These are phyloP conservation scores for Exophiala oligosperma DNA, from an alignment of 2,329 filamentous ascomycete genomes.

Conservation along the genomic window DNA sequence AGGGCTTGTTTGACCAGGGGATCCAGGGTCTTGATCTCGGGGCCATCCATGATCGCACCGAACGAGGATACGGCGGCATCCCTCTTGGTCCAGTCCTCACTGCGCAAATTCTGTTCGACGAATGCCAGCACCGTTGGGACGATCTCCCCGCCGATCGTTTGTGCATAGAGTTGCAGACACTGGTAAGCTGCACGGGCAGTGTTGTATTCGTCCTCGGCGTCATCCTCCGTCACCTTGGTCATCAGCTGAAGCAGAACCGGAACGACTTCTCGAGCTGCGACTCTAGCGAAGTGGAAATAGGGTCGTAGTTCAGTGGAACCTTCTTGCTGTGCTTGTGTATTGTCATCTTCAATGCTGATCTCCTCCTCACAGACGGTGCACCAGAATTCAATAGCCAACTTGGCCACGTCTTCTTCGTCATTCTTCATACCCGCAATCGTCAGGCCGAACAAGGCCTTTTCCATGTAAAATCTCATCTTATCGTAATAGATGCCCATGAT, in stretches of 20 bases:
- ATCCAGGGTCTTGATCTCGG: conserved; percentile 86
- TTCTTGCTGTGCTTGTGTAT: conserved; percentile 70
- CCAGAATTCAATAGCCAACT: conserved; percentile 98
- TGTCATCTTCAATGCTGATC: conserved; percentile 96
- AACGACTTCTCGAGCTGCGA: conserved; percentile 91
- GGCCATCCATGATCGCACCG: conserved; percentile 97
- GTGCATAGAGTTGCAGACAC: conserved; percentile 90
- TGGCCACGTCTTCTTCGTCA: conserved; percentile 94
- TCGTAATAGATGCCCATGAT: conserved; percentile 99
- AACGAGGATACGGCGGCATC: conserved; percentile 97
- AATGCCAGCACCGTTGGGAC: conserved; percentile 86
- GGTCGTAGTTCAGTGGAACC: conserved; percentile 81
- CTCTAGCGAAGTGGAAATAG: conserved; percentile 93
- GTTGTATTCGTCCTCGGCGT: conserved; percentile 96
- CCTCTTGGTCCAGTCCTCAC: conserved; percentile 90
- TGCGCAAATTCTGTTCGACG: conserved; percentile 85
- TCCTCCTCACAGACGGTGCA: conserved; percentile 99
- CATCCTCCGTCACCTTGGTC: conserved; percentile 97
- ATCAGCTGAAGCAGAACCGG: conserved; percentile 85
- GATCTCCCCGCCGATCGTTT: conserved; percentile 81
- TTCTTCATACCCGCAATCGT: conserved; percentile 99
- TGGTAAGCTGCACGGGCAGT: conserved; percentile 93
- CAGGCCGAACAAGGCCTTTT: conserved; percentile 96
- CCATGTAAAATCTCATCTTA: conserved; percentile 99
- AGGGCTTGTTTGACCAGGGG: conserved; percentile 95